These are phyloP conservation scores for Phytophthora sojae DNA, from an alignment of 352 stramenopile genomes.

Conservation along the genomic window DNA sequence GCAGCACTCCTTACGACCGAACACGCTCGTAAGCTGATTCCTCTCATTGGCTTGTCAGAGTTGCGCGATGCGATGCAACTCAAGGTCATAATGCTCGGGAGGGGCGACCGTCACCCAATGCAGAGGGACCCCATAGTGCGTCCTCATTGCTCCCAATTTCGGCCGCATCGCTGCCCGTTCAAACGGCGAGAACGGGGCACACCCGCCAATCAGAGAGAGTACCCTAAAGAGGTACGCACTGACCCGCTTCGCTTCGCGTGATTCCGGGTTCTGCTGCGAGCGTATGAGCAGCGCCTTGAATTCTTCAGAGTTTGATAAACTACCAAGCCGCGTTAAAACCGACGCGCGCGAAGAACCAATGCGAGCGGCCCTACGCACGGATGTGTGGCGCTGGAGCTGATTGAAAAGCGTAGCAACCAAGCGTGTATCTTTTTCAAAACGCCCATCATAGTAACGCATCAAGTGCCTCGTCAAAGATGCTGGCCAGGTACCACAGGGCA, in stretches of 20 bases:
- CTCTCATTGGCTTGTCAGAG: not conserved
- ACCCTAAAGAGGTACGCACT: slow-evolving; percentile 10
- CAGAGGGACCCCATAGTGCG: not conserved
- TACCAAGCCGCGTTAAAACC: not conserved
- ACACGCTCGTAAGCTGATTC: not conserved
- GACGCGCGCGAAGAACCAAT: not conserved
- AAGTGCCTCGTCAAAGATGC: not conserved
- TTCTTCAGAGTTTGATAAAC: not conserved
- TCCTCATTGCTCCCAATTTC: slow-evolving; percentile 4
- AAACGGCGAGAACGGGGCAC: slow-evolving; percentile 5
- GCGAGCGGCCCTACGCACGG: not conserved
- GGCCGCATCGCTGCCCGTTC: not conserved
- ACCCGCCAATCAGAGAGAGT: slow-evolving; percentile 5
- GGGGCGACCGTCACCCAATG: slow-evolving; percentile 10
- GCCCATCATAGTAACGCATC: slow-evolving; percentile 10
- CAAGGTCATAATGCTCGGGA: slow-evolving; percentile 13
- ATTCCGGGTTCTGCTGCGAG: not conserved
- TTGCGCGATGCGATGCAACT: slow-evolving; percentile 5
- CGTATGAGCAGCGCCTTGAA: not conserved
- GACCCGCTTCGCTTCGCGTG: not conserved
- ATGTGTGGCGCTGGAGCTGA: slow-evolving; percentile 2
- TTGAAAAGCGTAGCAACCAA: slow-evolving; percentile 11
- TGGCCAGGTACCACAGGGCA: not conserved
- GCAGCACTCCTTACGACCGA: no score
- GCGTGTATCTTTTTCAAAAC: slow-evolving; percentile 3